These are phyloP conservation scores for Lasiosphaeriaceae sp. DNA, from an alignment of 495 filamentous ascomycete genomes.

Conservation along the genomic window DNA sequence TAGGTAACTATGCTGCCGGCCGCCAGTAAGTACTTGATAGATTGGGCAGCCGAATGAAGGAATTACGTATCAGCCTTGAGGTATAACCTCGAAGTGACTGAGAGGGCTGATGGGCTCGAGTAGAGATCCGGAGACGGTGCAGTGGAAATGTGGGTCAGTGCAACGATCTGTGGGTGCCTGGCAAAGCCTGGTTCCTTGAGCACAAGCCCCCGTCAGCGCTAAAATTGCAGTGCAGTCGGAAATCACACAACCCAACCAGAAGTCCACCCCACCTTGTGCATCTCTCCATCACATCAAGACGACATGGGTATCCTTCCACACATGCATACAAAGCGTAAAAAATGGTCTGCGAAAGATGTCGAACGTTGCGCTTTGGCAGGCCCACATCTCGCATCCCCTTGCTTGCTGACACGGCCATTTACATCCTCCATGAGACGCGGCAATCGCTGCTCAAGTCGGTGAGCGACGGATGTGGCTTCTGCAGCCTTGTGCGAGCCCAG, in stretches of 20 bases:
- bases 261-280: not conserved
- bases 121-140: no score
- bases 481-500: conserved; percentile 14
- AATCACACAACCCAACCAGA: no score
- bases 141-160: no score
- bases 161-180: no score
- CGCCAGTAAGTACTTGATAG: no score
- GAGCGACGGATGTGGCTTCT: conserved; percentile 10
- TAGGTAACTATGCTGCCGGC: no score
- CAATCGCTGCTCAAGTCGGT: conserved; percentile 7
- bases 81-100: no score
- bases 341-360: not conserved
- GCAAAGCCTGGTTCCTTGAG: no score
- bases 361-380: not conserved
- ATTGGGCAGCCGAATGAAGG: no score
- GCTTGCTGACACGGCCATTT: not conserved
- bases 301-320: not conserved
- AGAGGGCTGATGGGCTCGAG: not conserved
- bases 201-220: not conserved
- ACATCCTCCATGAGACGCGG: conserved; percentile 7
- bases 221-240: conserved; percentile 5
- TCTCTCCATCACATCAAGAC: not conserved
- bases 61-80: no score
- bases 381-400: not conserved
- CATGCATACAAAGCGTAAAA: not conserved